phyloP scores from a whole-genome alignment of 208 protist genomes.

The Trypanosoma lewisi region DNA sequence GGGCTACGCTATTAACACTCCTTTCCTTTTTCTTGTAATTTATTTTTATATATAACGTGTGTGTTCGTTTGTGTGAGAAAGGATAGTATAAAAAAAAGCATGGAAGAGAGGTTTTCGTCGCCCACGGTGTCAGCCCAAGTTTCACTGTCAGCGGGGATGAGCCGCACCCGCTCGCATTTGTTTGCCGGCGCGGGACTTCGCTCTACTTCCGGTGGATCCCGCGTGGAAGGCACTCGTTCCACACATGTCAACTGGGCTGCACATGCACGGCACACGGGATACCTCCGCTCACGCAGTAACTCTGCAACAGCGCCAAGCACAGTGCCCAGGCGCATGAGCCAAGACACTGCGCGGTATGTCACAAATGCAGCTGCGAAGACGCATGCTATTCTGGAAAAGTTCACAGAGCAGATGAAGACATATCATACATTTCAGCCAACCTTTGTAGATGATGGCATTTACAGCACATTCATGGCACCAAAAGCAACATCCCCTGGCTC shows the following conservation, averaged over 20 bases:
- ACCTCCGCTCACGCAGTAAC: conserved; percentile 1
- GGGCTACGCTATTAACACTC: not conserved
- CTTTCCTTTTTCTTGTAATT: conserved; percentile 1
- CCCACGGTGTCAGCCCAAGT: not conserved
- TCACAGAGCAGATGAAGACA: conserved; percentile 46
- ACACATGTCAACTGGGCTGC: not conserved
- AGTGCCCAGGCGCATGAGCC: not conserved
- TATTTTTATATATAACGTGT: no score
- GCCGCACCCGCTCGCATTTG: not conserved
- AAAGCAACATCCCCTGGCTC: not conserved
- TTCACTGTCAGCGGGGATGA: not conserved
- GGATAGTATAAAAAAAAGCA: no score
- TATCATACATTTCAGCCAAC: conserved; percentile 69
- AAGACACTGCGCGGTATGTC: conserved; percentile 18
- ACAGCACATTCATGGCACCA: conserved; percentile 1
- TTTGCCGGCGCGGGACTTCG: not conserved
- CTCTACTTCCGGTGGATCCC: conserved; percentile 1
- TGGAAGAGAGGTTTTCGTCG: conserved; percentile 10
- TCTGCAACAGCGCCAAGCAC: not conserved
- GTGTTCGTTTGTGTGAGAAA: no score
- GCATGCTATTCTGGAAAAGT: conserved; percentile 36
- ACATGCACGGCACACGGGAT: not conserved
- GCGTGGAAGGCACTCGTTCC: conserved; percentile 1
- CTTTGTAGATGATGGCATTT: conserved; percentile 33
- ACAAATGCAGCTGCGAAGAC: conserved; percentile 31